phyloP scores from a whole-genome alignment of 805 yeast species.

The Groenewaldozyma salmanticensis region DNA sequence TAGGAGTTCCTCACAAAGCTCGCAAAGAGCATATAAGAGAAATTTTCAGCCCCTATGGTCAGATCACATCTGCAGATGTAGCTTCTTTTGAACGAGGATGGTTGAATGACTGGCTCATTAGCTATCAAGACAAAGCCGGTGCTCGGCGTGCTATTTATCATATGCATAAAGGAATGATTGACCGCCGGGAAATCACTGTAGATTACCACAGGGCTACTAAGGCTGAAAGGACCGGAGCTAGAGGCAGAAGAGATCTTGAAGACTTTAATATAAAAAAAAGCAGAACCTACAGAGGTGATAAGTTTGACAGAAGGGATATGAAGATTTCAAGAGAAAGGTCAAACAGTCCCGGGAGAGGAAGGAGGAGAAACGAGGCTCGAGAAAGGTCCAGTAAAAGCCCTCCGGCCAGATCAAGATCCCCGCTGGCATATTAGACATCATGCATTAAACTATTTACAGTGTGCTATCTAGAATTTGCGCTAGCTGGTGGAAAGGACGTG shows the following conservation, averaged over 20 bases:
- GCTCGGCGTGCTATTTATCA: conserved; percentile 7
- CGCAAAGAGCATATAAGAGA: conserved; percentile 9
- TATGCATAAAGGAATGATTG: conserved; percentile 14
- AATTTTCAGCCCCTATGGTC: conserved; percentile 13
- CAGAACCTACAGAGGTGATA: not conserved
- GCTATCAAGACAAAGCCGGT: conserved; percentile 4
- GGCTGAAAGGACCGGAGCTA: not conserved
- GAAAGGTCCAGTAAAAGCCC: not conserved
- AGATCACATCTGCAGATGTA: conserved; percentile 4
- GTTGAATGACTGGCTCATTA: conserved; percentile 2
- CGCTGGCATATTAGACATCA: not conserved
- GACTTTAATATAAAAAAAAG: too few species aligned
- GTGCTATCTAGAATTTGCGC: not conserved
- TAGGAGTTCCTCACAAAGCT: not conserved
- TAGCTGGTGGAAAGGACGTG: too few species aligned
- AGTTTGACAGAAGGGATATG: not conserved
- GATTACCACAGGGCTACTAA: not conserved
- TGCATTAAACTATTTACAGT: not conserved
- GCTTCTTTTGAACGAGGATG: not conserved
- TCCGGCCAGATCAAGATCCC: not conserved
- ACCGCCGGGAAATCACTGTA: conserved; percentile 1
- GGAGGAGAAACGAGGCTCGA: not conserved
- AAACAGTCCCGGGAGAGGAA: not conserved
- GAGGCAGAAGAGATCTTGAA: too few species aligned
- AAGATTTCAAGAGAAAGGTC: not conserved